A percentile compares a stretch with the other conserved stretches of the same genome.
Conservation (phyloP, 345 rosid genomes). For the Triadica sebifera region DNA sequence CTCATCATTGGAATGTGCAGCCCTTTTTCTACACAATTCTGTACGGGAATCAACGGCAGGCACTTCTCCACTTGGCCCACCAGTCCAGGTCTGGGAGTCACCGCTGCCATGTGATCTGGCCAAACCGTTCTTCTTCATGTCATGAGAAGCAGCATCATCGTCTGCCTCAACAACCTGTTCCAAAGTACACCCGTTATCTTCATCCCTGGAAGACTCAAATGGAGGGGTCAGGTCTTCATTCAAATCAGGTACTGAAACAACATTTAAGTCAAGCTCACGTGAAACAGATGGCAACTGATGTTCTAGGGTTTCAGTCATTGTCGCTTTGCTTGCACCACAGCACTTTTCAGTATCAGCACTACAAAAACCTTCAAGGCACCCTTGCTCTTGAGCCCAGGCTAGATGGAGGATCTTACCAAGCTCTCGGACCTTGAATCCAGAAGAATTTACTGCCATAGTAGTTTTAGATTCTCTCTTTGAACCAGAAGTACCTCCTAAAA, state of each 20-base stretch:
- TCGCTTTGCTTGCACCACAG: conserved; percentile 42
- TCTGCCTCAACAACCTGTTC: conserved; percentile 57
- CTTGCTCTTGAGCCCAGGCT: conserved; percentile 76
- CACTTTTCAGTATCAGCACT: conserved; percentile 55
- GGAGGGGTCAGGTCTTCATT: conserved; percentile 88
- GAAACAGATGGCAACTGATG: conserved; percentile 49
- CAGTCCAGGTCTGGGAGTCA: conserved; percentile 50
- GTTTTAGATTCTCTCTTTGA: conserved; percentile 33
- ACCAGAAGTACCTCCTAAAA: conserved; percentile 38
- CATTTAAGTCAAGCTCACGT: conserved; percentile 71
- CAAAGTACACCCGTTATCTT: conserved; percentile 68
- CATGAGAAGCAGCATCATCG: conserved; percentile 75
- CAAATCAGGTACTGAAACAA: conserved; percentile 81
- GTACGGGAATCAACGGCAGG: conserved; percentile 58
- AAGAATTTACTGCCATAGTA: conserved; percentile 35
- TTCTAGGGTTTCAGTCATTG: conserved; percentile 33
- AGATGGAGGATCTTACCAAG: conserved; percentile 63
- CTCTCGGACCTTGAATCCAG: conserved; percentile 70
- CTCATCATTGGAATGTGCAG: conserved; percentile 53
- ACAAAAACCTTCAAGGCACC: conserved; percentile 63
- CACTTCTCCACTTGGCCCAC: conserved; percentile 46
- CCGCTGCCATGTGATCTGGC: conserved; percentile 64
- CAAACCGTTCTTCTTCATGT: conserved; percentile 49
- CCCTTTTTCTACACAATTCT: conserved; percentile 64
- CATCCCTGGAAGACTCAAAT: conserved; percentile 77